A percentile compares a stretch with the other conserved stretches of the same genome.
phyloP scores from a whole-genome alignment of 768 basidiomycete genomes.

The Auricularia heimuer region DNA sequence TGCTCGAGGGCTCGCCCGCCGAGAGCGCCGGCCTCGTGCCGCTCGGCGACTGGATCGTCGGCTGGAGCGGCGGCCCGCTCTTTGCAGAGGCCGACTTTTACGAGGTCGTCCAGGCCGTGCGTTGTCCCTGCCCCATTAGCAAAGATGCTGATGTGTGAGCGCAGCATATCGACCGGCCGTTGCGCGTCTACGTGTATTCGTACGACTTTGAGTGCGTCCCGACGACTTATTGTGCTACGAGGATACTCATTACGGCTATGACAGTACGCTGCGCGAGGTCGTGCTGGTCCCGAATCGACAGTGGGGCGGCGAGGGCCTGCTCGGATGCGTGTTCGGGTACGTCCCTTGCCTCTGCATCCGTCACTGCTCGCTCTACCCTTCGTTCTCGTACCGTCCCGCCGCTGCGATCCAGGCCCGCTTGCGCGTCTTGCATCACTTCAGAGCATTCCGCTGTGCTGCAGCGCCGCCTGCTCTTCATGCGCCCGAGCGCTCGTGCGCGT shows the following conservation, averaged over 20 bases:
- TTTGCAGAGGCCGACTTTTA: slow-evolving; percentile 93
- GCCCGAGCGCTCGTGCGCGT: too few relatives aligned
- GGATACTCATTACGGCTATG: not conserved
- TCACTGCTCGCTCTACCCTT: not conserved
- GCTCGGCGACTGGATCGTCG: slow-evolving; percentile 68
- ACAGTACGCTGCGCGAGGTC: slow-evolving; percentile 82
- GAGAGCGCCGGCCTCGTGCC: slow-evolving; percentile 95
- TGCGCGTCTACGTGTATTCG: slow-evolving; percentile 93
- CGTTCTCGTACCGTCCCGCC: too few relatives aligned
- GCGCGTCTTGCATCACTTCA: too few relatives aligned
- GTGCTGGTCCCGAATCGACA: slow-evolving; percentile 92
- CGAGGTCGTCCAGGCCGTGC: slow-evolving; percentile 83
- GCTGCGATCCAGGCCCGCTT: too few relatives aligned
- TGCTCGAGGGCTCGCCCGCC: slow-evolving; percentile 91
- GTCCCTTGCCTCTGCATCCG: slow-evolving; percentile 17
- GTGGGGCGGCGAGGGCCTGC: slow-evolving; percentile 93
- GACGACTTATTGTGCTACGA: slow-evolving; percentile 4
- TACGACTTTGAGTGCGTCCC: slow-evolving; percentile 84
- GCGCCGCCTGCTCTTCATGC: too few relatives aligned
- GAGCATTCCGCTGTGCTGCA: too few relatives aligned
- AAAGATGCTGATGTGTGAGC: not conserved
- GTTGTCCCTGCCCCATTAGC: slow-evolving; percentile 18
- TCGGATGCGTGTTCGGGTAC: slow-evolving; percentile 94
- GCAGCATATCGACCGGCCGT: slow-evolving; percentile 87
- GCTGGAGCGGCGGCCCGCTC: slow-evolving; percentile 91